phyloP scores from a whole-genome alignment of 1,139 yeast species.

The Pichia sp. region DNA sequence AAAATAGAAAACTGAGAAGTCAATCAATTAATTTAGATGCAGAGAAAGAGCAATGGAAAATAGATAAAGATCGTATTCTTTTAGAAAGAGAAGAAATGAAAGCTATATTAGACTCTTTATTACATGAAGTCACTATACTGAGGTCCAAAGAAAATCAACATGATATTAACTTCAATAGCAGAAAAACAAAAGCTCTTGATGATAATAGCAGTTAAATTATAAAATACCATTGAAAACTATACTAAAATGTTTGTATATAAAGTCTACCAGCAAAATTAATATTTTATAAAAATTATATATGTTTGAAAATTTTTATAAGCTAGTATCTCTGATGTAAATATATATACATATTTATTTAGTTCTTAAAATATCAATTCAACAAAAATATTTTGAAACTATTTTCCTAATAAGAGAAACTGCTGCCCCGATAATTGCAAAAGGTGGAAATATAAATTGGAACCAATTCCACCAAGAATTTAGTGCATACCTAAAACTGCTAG shows the following conservation, averaged over 20 bases:
- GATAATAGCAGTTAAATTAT: no score
- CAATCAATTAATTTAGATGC: neutral
- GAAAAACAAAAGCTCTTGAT: neutral
- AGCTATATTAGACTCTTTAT: conserved; percentile 19
- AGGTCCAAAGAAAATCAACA: conserved; percentile 15
- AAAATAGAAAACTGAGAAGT: conserved; percentile 2
- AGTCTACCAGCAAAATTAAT: no score
- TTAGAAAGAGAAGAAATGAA: conserved; percentile 24
- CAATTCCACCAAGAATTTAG: conserved; percentile 26
- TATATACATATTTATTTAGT: no score
- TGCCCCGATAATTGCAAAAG: conserved; percentile 58
- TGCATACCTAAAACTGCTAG: neutral
- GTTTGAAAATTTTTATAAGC: no score
- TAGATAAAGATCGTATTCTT: conserved; percentile 18
- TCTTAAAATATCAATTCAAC: no score
- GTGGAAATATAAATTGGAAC: conserved; percentile 45
- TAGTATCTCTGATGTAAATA: no score
- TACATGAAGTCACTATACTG: conserved; percentile 18
- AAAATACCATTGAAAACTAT: no score
- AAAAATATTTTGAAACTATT: neutral
- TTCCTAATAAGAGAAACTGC: conserved; percentile 3
- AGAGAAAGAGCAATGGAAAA: conserved; percentile 10
- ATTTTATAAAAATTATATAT: no score
- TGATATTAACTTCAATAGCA: no score
- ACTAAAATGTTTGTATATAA: no score